Evolutionary conservation across 1,284 basidiomycete species (phyloP).

Genomic region (Cutaneotrichosporon arboriforme): DNA sequence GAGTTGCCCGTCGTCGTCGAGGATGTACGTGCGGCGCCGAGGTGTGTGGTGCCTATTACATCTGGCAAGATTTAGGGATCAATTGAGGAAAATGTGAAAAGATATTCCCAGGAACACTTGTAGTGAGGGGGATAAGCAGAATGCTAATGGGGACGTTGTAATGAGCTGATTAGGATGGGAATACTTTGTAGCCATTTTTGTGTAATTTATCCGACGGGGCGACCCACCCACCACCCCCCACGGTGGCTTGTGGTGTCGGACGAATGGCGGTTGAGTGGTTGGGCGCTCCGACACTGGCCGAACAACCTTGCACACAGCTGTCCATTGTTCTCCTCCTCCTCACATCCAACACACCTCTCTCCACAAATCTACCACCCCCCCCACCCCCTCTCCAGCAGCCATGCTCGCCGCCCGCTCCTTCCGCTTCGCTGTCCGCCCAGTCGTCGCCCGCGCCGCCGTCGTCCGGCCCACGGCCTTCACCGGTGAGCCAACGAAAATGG

Average conservation of each 20-base stretch:
- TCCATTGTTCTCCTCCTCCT: no score
- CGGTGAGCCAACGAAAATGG: slow-evolving; percentile 25
- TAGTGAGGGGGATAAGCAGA: no score
- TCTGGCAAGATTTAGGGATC: neutral
- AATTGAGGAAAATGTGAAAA: neutral
- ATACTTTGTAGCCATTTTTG: no score
- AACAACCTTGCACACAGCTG: no score
- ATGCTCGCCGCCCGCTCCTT: slow-evolving; percentile 34
- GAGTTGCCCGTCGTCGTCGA: neutral
- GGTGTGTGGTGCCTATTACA: no score
- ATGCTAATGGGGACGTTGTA: neutral
- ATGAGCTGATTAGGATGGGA: neutral
- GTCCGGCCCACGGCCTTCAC: slow-evolving; percentile 33
- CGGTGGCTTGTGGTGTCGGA: no score
- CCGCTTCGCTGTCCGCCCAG: slow-evolving; percentile 33
- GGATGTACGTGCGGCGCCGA: neutral
- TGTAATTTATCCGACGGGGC: neutral
- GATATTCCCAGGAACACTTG: neutral
- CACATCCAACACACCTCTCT: no score
- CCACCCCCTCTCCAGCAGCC: neutral
- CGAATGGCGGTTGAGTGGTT: no score
- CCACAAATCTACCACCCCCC: neutral
- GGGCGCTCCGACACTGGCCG: no score
- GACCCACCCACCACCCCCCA: no score
- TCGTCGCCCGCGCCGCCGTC: slow-evolving; percentile 19